phyloP scores from a whole-genome alignment of 768 basidiomycete species.

The Panaeolus papilionaceus region DNA sequence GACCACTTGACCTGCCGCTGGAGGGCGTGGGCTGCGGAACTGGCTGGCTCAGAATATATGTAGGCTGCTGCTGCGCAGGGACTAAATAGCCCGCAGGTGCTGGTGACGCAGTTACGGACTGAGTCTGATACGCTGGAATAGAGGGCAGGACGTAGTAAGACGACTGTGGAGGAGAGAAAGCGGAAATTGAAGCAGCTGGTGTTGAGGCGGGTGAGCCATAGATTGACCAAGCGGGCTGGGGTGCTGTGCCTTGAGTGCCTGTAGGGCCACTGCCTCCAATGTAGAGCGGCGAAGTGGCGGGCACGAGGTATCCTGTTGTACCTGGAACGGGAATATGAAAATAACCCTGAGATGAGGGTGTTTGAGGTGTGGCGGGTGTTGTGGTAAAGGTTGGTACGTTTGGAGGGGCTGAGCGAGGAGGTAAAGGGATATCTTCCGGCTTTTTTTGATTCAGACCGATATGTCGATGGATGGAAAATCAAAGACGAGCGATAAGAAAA shows the following conservation, averaged over 20 bases:
- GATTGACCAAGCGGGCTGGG: conserved; percentile 10
- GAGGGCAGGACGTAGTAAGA: conserved; percentile 1
- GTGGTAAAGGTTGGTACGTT: conserved; percentile 20
- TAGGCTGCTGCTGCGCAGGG: conserved; percentile 5
- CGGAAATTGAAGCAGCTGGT: not conserved
- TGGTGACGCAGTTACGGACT: not conserved
- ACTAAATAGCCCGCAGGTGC: conserved; percentile 9
- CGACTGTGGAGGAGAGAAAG: conserved; percentile 7
- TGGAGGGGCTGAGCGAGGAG: conserved; percentile 23
- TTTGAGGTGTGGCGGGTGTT: conserved; percentile 11
- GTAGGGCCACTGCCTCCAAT: not conserved
- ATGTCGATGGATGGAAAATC: not conserved
- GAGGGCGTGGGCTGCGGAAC: not conserved
- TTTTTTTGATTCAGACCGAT: conserved; percentile 19
- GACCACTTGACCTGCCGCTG: conserved; percentile 4
- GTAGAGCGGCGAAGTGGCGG: conserved; percentile 11
- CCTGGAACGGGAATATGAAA: conserved; percentile 19
- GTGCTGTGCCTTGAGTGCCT: not conserved
- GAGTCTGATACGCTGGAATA: not conserved
- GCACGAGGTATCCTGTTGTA: conserved; percentile 12
- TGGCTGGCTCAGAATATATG: not conserved
- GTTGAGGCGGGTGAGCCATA: conserved; percentile 6
- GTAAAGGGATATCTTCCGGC: conserved; percentile 19
- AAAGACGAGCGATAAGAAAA: conserved; percentile 14
- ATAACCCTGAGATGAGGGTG: conserved; percentile 12